A percentile compares a stretch with the other conserved stretches of the same genome.
Evolutionary conservation across 345 rosid species (phyloP).

Genomic region (Trapa incisa): DNA sequence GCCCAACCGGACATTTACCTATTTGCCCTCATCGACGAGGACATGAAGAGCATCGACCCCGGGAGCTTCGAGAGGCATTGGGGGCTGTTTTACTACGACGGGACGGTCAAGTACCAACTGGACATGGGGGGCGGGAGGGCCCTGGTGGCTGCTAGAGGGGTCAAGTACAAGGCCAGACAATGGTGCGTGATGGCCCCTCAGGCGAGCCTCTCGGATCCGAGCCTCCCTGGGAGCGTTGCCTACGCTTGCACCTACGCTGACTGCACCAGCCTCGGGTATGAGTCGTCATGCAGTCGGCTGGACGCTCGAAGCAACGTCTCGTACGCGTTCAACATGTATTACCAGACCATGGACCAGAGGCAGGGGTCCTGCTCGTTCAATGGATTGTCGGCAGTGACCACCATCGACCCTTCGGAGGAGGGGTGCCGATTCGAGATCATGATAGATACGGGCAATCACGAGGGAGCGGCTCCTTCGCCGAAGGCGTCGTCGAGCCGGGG

Average conservation of each 20-base stretch:
- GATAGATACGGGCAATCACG: constrained; percentile 39
- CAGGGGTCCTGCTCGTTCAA: constrained; percentile 37
- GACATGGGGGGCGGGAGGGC: constrained; percentile 29
- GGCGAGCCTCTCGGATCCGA: constrained; percentile 27
- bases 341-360: constrained; percentile 54
- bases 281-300: constrained; percentile 39
- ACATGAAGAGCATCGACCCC: constrained; percentile 54
- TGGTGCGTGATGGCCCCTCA: constrained; percentile 63
- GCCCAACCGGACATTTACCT: constrained; percentile 58
- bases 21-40: constrained; percentile 76
- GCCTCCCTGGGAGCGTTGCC: constrained; percentile 11
- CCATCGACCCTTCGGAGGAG: constrained; percentile 38
- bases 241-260: constrained; percentile 62
- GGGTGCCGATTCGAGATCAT: constrained; percentile 51
- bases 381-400: constrained; percentile 23
- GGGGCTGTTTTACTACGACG: constrained; percentile 70
- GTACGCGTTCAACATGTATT: constrained; percentile 65
- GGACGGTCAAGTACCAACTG: constrained; percentile 47
- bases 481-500: constrained; percentile 11
- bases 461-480: constrained; percentile 7
- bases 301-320: constrained; percentile 48
- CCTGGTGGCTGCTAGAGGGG: constrained; percentile 48
- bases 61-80: constrained; percentile 75
- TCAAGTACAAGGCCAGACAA: constrained; percentile 38
- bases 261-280: constrained; percentile 53